Evolutionary conservation across 2,329 filamentous ascomycete genomes (phyloP), one percentile per base, ranked within the genome.

Genomic region (Neurospora sp.): DNA sequence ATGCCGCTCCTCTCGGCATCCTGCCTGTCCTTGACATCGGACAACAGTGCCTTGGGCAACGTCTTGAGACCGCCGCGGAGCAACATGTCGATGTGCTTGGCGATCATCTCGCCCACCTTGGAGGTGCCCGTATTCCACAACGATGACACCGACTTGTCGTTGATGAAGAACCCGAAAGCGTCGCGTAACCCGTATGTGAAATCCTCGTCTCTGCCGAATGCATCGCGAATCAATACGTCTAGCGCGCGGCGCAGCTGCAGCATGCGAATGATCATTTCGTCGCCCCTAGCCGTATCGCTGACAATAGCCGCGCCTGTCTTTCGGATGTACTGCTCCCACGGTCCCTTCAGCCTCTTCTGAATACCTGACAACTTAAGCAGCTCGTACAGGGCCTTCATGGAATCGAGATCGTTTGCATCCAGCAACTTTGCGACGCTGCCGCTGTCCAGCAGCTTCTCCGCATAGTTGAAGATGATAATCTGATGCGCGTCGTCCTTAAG

Each of bases 101-200:
- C 96, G 75, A 97, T 96, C 94, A 98, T 97, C 82, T 99, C 96
- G 67, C 95, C 96, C 15, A 97, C 93, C 83, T 97, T 98, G 19
- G 93, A 93, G 69, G 94, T 96, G 69, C 93, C 91, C 0, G 92
- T 92, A 68, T 89, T 88, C 87, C 91, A 95, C 4, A 88, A 89
- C 4, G 88, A 84, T 8, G 87, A 85, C 1, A 87, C 89, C 77
- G 90, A 91, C 77, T 91, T 91, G 79, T 96, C 92, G 79, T 99
- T 99, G 85, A 99, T 97, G 75, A 98, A 97, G 0, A 84, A 86
- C 68, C 92, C 90, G 77, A 99, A 98, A 0, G 92, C 87, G 76
- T 97, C 93, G 69, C 96, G 88, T 74, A 99, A 84, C 11, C 86
- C 88, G 78, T 94, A 91, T 0, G 89, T 86, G 67, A 98, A 89